Conservation (phyloP, 1,284 basidiomycete genomes). For the Cryptococcus depauperatus region DNA sequence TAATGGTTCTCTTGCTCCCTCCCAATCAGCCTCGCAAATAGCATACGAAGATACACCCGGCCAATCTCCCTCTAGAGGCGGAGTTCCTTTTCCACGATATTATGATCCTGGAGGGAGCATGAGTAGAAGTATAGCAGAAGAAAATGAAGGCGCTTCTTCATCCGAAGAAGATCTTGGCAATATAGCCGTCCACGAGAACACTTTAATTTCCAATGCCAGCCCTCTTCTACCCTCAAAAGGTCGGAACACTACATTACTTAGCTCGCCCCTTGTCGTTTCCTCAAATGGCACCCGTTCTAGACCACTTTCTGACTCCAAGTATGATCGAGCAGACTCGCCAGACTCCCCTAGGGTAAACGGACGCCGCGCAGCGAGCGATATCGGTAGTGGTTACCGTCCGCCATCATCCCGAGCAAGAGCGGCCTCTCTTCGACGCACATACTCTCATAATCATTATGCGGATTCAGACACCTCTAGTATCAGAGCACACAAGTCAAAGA, state of each 20-base stretch:
- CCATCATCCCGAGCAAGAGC: conserved; percentile 19
- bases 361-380: conserved; percentile 34
- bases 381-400: conserved; percentile 32
- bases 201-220: conserved; percentile 13
- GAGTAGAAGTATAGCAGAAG: conserved; percentile 40
- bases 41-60: conserved; percentile 32
- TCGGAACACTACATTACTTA: conserved; percentile 9
- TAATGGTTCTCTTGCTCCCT: conserved; percentile 45
- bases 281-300: conserved; percentile 23
- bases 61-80: conserved; percentile 6
- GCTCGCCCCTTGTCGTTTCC: conserved; percentile 30
- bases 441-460: conserved; percentile 27
- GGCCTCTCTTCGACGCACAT: conserved; percentile 33
- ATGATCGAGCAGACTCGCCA: no score
- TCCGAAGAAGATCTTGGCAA: conserved; percentile 28
- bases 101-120: conserved; percentile 29
- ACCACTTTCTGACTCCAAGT: conserved; percentile 17
- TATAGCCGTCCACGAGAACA: conserved; percentile 42
- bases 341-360: conserved; percentile 16
- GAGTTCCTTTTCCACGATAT: conserved; percentile 16
- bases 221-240: conserved; percentile 3
- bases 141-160: conserved; percentile 40
- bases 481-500: conserved; percentile 25
- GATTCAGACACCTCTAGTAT: conserved; percentile 33
- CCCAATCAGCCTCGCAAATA: conserved; percentile 44